Evolutionary conservation across 192 early-diverging fungal species (phyloP).

Genomic region (Dimargaris verticillata): DNA sequence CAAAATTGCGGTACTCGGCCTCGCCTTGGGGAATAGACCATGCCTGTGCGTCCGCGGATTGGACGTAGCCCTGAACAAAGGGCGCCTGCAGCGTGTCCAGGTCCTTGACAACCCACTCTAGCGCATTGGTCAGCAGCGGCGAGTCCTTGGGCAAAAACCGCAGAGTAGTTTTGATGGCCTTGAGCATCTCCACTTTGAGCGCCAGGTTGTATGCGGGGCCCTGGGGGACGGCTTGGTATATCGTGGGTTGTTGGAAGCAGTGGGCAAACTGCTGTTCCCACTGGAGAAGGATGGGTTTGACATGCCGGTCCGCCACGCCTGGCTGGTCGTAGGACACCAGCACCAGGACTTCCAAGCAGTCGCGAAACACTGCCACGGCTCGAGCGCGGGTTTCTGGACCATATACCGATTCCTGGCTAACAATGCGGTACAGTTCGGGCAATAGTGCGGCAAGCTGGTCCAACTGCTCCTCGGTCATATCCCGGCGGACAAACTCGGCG

Average conservation of each 20-base stretch:
- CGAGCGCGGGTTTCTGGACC: constrained; percentile 39
- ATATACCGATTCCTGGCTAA: constrained; percentile 36
- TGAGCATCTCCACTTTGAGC: constrained; percentile 24
- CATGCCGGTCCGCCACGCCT: constrained; percentile 42
- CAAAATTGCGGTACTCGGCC: neutral
- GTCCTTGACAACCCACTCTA: constrained; percentile 1
- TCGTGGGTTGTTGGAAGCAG: constrained; percentile 39
- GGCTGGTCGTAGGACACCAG: constrained; percentile 66
- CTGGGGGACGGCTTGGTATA: constrained; percentile 8
- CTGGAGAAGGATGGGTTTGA: constrained; percentile 55
- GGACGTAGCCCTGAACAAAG: constrained; percentile 2
- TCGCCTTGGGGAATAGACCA: neutral
- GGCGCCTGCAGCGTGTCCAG: neutral
- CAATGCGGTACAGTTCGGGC: constrained; percentile 71
- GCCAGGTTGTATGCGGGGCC: constrained; percentile 18
- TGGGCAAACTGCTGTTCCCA: constrained; percentile 60
- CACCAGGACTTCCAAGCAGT: constrained; percentile 69
- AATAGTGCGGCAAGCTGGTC: constrained; percentile 65
- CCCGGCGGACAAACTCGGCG: constrained; percentile 66
- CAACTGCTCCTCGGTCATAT: constrained; percentile 77
- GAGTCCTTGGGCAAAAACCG: constrained; percentile 1
- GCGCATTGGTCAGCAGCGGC: too few relatives aligned
- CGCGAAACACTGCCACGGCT: constrained; percentile 64
- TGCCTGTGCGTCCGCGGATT: neutral
- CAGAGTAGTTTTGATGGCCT: constrained; percentile 18